Percentiles rank a stretch among this genome's conserved stretches.
phyloP scores from a whole-genome alignment of 495 filamentous ascomycete genomes.

The Podospora conica region DNA sequence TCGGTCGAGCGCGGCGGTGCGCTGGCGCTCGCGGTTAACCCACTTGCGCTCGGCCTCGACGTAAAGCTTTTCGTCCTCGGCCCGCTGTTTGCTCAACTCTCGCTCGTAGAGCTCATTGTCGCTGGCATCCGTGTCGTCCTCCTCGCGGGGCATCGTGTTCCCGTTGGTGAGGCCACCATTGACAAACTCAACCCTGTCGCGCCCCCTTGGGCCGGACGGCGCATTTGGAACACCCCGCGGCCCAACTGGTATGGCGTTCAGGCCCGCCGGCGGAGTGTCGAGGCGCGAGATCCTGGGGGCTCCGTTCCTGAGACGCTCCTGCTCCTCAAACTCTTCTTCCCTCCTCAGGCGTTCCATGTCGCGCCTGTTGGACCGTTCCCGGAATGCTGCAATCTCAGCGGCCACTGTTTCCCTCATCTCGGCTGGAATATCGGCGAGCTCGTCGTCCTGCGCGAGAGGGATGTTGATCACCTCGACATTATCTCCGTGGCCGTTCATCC shows the following conservation, averaged over 20 bases:
- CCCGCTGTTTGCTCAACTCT: conserved; percentile 60
- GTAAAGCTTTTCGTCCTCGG: conserved; percentile 74
- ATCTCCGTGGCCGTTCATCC: conserved; percentile 46
- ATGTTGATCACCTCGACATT: conserved; percentile 86
- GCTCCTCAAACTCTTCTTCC: conserved; percentile 88
- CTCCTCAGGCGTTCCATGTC: conserved; percentile 80
- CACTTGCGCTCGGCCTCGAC: conserved; percentile 82
- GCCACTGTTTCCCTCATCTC: conserved; percentile 97
- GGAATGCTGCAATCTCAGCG: conserved; percentile 88
- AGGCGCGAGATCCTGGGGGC: conserved; percentile 59
- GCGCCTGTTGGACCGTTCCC: conserved; percentile 77
- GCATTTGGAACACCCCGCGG: conserved; percentile 72
- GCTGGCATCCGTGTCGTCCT: conserved; percentile 82
- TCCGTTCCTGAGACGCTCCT: conserved; percentile 70
- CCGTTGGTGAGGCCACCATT: conserved; percentile 66
- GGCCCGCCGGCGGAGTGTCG: conserved; percentile 60
- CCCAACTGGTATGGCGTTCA: conserved; percentile 64
- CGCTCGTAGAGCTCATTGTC: conserved; percentile 80
- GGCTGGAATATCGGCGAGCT: conserved; percentile 88
- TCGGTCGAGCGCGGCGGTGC: conserved; percentile 75
- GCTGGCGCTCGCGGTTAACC: conserved; percentile 80
- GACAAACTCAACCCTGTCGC: conserved; percentile 65
- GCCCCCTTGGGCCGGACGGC: conserved; percentile 70
- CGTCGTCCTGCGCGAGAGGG: conserved; percentile 82
- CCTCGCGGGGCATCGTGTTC: conserved; percentile 53